A percentile compares a stretch with the other conserved stretches of the same genome.
phyloP scores from a whole-genome alignment of 78 protist genomes.

The Dictyostelium citrinum region DNA sequence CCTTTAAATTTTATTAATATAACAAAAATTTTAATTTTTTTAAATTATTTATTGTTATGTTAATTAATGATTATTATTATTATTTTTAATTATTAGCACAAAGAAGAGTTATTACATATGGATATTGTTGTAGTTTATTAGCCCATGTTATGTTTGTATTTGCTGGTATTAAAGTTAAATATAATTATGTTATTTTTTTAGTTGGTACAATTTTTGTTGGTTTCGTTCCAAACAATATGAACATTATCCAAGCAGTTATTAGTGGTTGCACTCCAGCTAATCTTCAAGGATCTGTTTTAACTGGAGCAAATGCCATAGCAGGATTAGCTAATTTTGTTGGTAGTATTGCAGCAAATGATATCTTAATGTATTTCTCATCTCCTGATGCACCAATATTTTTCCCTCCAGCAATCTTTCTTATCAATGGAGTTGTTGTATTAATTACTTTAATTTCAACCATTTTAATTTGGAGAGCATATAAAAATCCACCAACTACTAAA shows the following conservation, averaged over 20 bases:
- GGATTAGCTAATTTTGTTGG: neutral
- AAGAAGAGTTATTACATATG: neutral
- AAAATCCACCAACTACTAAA: neutral
- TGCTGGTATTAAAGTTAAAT: neutral
- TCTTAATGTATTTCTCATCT: neutral
- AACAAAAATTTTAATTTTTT: neutral
- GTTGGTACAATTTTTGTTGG: neutral
- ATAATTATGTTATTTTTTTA: neutral
- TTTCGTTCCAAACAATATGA: neutral
- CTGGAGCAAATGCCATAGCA: constrained; percentile 1
- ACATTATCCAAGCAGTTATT: neutral
- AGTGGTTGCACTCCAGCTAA: constrained; percentile 8
- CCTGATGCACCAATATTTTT: neutral
- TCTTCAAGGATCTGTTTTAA: constrained; percentile 22
- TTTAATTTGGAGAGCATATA: neutral
- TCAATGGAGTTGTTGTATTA: neutral
- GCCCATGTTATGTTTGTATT: neutral
- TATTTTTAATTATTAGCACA: constrained; percentile 4
- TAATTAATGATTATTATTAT: neutral
- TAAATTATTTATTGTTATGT: too few species aligned
- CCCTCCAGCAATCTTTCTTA: neutral
- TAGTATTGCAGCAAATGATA: neutral
- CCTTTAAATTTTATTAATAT: neutral
- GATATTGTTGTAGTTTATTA: neutral
- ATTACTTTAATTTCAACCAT: neutral